These are phyloP conservation scores for Yamadazyma blattariae DNA, from an alignment of 1,139 yeast species.

Conservation along the genomic window DNA sequence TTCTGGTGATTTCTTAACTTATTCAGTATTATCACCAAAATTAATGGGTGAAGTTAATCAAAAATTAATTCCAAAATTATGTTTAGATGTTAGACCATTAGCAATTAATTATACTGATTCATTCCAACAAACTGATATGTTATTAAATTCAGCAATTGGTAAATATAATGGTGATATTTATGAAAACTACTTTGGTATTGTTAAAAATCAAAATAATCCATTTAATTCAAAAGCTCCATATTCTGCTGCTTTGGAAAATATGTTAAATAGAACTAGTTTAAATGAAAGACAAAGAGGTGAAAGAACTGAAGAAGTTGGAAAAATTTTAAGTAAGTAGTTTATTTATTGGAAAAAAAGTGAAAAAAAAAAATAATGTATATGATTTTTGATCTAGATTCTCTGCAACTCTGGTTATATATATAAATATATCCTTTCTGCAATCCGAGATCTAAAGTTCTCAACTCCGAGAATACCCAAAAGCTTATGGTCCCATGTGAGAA, in stretches of 20 bases:
- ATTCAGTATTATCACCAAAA: constrained; percentile 49
- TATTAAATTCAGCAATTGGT: constrained; percentile 85
- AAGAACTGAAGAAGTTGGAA: constrained; percentile 38
- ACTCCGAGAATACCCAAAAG: too few relatives aligned
- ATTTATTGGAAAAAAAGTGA: too few relatives aligned
- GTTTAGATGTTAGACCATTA: constrained; percentile 59
- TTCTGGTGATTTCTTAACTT: constrained; percentile 74
- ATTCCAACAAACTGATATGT: constrained; percentile 80
- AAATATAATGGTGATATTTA: constrained; percentile 83
- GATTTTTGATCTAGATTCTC: too few relatives aligned
- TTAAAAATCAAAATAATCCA: constrained; percentile 53
- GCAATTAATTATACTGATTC: constrained; percentile 86
- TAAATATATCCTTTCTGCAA: too few relatives aligned
- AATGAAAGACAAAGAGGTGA: constrained; percentile 51
- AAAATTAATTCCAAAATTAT: constrained; percentile 40
- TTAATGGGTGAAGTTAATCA: constrained; percentile 47
- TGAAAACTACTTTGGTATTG: constrained; percentile 63
- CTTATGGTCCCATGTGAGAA: too few relatives aligned
- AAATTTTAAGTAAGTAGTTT: constrained; percentile 21
- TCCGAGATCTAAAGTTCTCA: too few relatives aligned
- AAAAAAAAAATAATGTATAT: too few relatives aligned
- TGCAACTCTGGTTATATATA: too few relatives aligned
- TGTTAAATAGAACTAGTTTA: constrained; percentile 51
- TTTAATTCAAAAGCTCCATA: constrained; percentile 61
- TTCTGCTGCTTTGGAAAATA: constrained; percentile 44